Conservation (phyloP, 352 stramenopile species). For the Hyaloperonospora arabidopsidis region DNA sequence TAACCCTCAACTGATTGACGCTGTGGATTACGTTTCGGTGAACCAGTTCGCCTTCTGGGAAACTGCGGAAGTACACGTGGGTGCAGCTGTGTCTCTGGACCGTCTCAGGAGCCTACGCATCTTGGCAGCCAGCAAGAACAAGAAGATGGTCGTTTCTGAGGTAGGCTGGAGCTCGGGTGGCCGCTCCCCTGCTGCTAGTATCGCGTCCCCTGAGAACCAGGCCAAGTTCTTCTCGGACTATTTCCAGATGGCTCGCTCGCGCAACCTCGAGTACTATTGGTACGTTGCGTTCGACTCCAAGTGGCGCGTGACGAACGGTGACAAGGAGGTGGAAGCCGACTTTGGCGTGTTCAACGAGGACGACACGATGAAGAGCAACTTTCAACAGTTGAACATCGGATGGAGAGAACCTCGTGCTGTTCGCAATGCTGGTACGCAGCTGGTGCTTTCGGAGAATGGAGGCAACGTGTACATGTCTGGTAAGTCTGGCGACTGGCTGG, state of each 20-base stretch:
- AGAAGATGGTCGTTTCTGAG: constrained; percentile 63
- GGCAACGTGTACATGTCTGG: constrained; percentile 33
- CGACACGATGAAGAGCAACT: constrained; percentile 49
- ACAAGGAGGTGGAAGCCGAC: constrained; percentile 47
- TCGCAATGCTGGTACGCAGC: constrained; percentile 26
- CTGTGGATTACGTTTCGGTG: constrained; percentile 57
- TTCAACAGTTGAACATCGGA: constrained; percentile 34
- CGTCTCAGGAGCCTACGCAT: constrained; percentile 43
- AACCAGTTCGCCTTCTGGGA: constrained; percentile 84
- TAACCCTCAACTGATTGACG: constrained; percentile 49
- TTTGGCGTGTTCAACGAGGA: constrained; percentile 58
- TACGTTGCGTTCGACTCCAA: constrained; percentile 61
- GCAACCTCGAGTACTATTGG: constrained; percentile 65
- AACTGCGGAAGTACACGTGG: constrained; percentile 38
- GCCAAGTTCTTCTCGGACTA: constrained; percentile 67
- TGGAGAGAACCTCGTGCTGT: constrained; percentile 24
- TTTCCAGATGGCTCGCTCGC: constrained; percentile 39
- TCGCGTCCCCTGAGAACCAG: constrained; percentile 44
- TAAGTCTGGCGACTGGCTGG: constrained; percentile 39
- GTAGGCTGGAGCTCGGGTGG: constrained; percentile 56
- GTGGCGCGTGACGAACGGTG: constrained; percentile 43
- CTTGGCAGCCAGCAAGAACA: constrained; percentile 38
- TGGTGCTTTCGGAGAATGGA: constrained; percentile 33
- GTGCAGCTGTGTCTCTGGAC: constrained; percentile 38
- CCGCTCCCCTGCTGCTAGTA: constrained; percentile 18